Percentiles rank a stretch among this genome's conserved stretches.
These are phyloP conservation scores for Sutorius eximius DNA, from an alignment of 1,284 basidiomycete species.

Conservation along the genomic window DNA sequence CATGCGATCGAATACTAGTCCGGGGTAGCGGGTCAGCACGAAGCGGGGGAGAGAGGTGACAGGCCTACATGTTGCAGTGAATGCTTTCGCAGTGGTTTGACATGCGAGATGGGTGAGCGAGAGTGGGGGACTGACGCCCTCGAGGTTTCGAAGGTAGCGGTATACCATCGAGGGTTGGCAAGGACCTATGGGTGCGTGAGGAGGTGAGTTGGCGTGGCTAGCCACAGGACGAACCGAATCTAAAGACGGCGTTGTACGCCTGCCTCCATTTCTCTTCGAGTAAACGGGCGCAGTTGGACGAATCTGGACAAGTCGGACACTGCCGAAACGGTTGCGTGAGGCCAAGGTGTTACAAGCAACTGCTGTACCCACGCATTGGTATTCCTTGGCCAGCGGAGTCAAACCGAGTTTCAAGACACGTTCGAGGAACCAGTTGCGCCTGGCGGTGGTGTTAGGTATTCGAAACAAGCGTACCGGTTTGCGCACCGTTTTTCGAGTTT, in stretches of 20 bases:
- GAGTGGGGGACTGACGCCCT: conserved; percentile 79
- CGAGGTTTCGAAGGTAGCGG: conserved; percentile 78
- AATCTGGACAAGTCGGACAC: conserved; percentile 84
- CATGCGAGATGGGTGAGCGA: conserved; percentile 81
- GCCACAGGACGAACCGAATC: conserved; percentile 61
- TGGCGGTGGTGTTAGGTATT: conserved; percentile 27
- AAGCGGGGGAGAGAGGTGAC: neutral
- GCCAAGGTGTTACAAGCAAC: neutral
- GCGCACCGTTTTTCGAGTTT: conserved; percentile 83
- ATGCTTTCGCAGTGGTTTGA: conserved; percentile 83
- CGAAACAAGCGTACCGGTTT: neutral
- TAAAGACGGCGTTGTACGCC: conserved; percentile 83
- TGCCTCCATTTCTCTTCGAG: conserved; percentile 93
- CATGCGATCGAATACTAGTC: conserved; percentile 86
- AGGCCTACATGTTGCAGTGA: conserved; percentile 72
- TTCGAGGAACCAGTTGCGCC: conserved; percentile 92
- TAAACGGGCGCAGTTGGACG: conserved; percentile 75
- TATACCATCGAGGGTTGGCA: conserved; percentile 90
- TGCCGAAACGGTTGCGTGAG: conserved; percentile 31
- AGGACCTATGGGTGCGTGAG: conserved; percentile 47
- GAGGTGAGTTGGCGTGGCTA: too few relatives aligned
- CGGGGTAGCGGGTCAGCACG: neutral
- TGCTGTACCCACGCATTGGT: conserved; percentile 70
- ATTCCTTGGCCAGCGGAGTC: conserved; percentile 84
- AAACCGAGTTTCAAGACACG: conserved; percentile 89